Evolutionary conservation across 2,329 filamentous ascomycete species (phyloP).

Genomic region (Niveomyces coronatus): DNA sequence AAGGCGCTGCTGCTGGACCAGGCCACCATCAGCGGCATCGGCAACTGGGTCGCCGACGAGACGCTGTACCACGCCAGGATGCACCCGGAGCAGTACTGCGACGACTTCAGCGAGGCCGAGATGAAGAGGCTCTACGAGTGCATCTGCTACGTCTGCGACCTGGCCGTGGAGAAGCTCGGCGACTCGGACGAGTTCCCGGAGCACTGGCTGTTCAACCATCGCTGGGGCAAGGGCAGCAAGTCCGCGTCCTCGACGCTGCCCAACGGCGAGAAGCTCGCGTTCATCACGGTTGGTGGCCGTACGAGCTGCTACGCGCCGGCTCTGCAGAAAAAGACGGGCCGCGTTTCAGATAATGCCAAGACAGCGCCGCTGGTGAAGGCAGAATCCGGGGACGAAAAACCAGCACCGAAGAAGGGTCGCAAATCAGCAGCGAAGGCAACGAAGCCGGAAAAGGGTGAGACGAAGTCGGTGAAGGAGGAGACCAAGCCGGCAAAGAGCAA

Average conservation of each 20-base stretch:
- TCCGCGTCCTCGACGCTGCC: constrained; percentile 56
- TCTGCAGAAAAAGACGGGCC: constrained; percentile 69
- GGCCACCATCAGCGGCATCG: constrained; percentile 78
- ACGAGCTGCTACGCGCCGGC: constrained; percentile 83
- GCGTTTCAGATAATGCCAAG: constrained; percentile 31
- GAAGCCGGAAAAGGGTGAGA: constrained; percentile 15
- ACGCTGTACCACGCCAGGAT: constrained; percentile 80
- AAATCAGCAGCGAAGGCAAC: constrained; percentile 12
- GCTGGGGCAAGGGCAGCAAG: constrained; percentile 87
- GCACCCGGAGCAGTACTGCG: constrained; percentile 87
- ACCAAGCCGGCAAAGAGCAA: constrained; percentile 15
- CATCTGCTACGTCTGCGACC: constrained; percentile 69
- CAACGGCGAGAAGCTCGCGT: constrained; percentile 74
- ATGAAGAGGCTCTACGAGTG: constrained; percentile 61
- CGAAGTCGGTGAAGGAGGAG: constrained; percentile 13
- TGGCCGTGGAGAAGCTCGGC: constrained; percentile 65
- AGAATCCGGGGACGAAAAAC: constrained; percentile 17
- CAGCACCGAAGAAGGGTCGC: constrained; percentile 16
- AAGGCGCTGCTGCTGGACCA: constrained; percentile 88
- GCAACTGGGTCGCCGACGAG: constrained; percentile 96
- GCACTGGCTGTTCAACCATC: constrained; percentile 78
- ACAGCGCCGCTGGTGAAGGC: constrained; percentile 27
- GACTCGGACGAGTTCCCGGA: constrained; percentile 78
- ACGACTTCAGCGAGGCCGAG: constrained; percentile 65
- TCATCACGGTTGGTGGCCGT: constrained; percentile 79